phyloP scores from a whole-genome alignment of 495 filamentous ascomycete genomes.

The Evansstolkia leycettana region DNA sequence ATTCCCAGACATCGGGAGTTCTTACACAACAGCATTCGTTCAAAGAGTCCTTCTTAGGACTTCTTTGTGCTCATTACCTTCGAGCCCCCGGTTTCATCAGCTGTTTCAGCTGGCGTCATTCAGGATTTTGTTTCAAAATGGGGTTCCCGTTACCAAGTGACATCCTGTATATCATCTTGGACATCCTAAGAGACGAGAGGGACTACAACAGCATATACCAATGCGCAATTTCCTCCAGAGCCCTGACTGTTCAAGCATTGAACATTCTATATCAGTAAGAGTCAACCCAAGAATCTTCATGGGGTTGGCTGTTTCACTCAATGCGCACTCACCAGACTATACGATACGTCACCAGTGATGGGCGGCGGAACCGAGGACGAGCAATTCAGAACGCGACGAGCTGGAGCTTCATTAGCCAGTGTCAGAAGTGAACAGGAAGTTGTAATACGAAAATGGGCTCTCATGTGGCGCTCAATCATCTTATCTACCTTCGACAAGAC shows the following conservation, averaged over 20 bases:
- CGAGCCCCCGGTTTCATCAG: not conserved
- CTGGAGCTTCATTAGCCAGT: slow-evolving; percentile 1
- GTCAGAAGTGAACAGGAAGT: slow-evolving; percentile 7
- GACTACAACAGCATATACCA: slow-evolving; percentile 18
- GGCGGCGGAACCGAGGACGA: slow-evolving; percentile 26
- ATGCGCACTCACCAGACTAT: slow-evolving; percentile 13
- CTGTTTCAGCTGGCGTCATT: not conserved
- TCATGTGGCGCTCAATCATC: slow-evolving; percentile 59
- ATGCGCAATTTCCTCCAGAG: slow-evolving; percentile 15
- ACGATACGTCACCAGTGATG: slow-evolving; percentile 25
- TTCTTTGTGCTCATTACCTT: not conserved
- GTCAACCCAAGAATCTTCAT: not conserved
- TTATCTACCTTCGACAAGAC: slow-evolving; percentile 52
- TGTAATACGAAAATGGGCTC: slow-evolving; percentile 37
- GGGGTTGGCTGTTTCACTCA: too few relatives aligned
- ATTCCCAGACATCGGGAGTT: too few relatives aligned
- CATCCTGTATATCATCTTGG: slow-evolving; percentile 16
- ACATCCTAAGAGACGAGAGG: slow-evolving; percentile 15
- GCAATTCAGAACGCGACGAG: slow-evolving; percentile 15
- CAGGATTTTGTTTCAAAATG: slow-evolving; percentile 6
- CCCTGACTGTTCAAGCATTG: slow-evolving; percentile 43
- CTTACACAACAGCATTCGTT: not conserved
- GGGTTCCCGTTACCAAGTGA: slow-evolving; percentile 11
- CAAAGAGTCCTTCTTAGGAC: not conserved
- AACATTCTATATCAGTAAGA: slow-evolving; percentile 50